Percentiles rank a stretch among this genome's conserved stretches.
Evolutionary conservation across 1,139 yeast species (phyloP).

Genomic region (Hansenula lynferdii): DNA sequence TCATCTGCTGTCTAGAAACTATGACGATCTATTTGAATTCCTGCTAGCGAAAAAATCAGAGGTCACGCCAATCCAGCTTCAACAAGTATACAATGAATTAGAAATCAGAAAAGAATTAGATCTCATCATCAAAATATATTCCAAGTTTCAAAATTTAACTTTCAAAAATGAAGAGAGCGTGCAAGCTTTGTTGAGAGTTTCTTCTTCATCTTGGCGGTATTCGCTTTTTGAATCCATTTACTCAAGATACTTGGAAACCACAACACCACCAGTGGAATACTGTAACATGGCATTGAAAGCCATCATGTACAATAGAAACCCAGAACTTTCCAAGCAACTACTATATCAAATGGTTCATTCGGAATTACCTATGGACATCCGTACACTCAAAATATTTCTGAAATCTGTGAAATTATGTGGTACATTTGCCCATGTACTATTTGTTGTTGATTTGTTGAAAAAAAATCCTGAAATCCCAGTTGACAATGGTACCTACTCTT

Average conservation of each 20-base stretch:
- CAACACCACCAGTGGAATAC: constrained; percentile 8
- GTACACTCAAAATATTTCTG: constrained; percentile 15
- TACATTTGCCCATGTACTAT: constrained; percentile 14
- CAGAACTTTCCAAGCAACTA: constrained; percentile 21
- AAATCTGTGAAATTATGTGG: constrained; percentile 12
- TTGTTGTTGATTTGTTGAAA: constrained; percentile 16
- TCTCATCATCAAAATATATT: not conserved
- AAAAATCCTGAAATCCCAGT: constrained; percentile 16
- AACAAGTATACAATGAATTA: not conserved
- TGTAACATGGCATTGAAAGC: constrained; percentile 19
- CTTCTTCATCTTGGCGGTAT: constrained; percentile 6
- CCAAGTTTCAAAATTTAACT: not conserved
- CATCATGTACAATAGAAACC: constrained; percentile 12
- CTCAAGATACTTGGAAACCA: constrained; percentile 13
- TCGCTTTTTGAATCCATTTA: constrained; percentile 16
- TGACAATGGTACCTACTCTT: constrained; percentile 14
- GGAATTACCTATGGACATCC: constrained; percentile 18
- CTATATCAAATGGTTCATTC: constrained; percentile 21
- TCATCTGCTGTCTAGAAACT: too few species aligned
- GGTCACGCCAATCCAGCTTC: not conserved
- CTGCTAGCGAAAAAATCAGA: not conserved
- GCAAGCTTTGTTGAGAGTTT: constrained; percentile 1
- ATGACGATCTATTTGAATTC: not conserved
- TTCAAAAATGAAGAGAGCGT: not conserved
- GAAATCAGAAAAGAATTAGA: not conserved